Conservation (phyloP, 2,329 filamentous ascomycete species). For the Cladosporium velox region DNA sequence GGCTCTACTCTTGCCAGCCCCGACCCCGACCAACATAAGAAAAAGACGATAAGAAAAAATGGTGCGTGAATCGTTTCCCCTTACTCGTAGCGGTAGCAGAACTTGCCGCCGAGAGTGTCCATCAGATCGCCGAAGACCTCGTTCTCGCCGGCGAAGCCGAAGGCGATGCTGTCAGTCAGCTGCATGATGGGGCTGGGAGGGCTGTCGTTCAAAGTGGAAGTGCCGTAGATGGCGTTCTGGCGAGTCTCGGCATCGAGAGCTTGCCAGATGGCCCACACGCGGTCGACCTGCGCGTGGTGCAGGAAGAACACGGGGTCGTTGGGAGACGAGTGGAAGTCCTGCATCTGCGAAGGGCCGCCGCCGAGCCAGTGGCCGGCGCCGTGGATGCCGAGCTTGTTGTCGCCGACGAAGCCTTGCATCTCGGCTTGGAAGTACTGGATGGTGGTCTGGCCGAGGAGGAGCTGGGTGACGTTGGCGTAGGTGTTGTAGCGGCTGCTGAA, state of each 20-base stretch:
- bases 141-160: conserved; percentile 20
- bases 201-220: conserved; percentile 46
- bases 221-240: conserved; percentile 42
- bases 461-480: conserved; percentile 26
- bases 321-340: conserved; percentile 38
- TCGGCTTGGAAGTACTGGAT: conserved; percentile 22
- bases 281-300: conserved; percentile 50
- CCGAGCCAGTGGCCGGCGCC: conserved; percentile 51
- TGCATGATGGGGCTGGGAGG: conserved; percentile 47
- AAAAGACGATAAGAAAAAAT: background rate
- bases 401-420: conserved; percentile 31
- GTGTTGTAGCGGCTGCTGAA: conserved; percentile 23
- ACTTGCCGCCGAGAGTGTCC: conserved; percentile 21
- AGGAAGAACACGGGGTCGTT: conserved; percentile 50
- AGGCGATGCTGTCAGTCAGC: conserved; percentile 42
- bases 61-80: conserved; percentile 2
- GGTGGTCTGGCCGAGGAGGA: conserved; percentile 25
- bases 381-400: conserved; percentile 38
- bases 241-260: conserved; percentile 41
- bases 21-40: background rate
- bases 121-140: conserved; percentile 20
- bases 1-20: background rate
- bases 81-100: conserved; percentile 24
- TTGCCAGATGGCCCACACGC: conserved; percentile 52
- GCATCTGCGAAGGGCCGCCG: conserved; percentile 35